A percentile compares a stretch with the other conserved stretches of the same genome.
Conservation (phyloP, 2,329 filamentous ascomycete genomes). For the Clarireedia monteithiana region DNA sequence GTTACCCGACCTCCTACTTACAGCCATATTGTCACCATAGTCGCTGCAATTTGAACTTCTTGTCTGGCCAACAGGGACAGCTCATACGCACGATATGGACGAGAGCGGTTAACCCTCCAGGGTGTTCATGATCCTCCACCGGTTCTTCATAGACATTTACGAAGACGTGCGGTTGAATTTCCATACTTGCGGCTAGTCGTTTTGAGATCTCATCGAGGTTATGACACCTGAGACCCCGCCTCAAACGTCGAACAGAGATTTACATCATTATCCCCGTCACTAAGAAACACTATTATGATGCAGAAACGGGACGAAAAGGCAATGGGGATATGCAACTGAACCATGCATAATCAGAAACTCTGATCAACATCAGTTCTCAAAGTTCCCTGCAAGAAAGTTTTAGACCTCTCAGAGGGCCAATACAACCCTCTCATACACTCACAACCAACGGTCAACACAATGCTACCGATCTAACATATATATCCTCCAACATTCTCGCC, state of each 20-base stretch:
- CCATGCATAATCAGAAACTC: constrained; percentile 31
- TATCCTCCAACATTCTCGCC: constrained; percentile 14
- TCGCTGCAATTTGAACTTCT: background rate
- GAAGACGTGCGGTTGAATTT: too few species aligned
- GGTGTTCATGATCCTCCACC: too few species aligned
- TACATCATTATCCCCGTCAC: constrained; percentile 20
- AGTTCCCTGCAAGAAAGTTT: constrained; percentile 7
- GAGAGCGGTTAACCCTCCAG: background rate
- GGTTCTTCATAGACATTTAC: too few species aligned
- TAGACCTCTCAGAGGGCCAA: background rate
- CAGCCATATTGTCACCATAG: background rate
- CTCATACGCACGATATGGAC: background rate
- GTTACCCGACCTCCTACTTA: background rate
- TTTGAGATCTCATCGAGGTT: background rate
- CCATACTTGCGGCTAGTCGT: too few species aligned
- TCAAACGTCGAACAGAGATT: constrained; percentile 21
- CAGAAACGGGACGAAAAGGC: constrained; percentile 26
- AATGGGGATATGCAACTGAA: constrained; percentile 26
- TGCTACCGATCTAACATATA: constrained; percentile 23
- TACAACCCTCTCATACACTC: constrained; percentile 3
- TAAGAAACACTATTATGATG: constrained; percentile 27
- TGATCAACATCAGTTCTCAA: constrained; percentile 22
- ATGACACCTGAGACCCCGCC: constrained; percentile 15
- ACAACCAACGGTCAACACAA: constrained; percentile 22
- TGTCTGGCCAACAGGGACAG: background rate